Percentiles rank a stretch among this genome's conserved stretches.
phyloP scores from a whole-genome alignment of 768 basidiomycete genomes.

The Exidia glandulosa region DNA sequence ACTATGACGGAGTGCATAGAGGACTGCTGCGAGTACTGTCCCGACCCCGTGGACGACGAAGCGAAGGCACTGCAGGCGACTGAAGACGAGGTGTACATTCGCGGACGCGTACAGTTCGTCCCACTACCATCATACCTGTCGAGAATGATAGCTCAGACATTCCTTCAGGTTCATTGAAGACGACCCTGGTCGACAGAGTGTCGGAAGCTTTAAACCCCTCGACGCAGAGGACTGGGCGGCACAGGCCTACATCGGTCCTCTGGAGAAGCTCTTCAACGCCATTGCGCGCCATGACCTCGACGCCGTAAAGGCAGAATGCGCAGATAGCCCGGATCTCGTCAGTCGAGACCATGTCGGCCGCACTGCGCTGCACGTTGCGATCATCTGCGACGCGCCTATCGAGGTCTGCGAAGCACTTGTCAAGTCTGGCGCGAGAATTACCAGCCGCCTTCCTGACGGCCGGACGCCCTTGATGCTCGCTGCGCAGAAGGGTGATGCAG shows the following conservation, averaged over 20 bases:
- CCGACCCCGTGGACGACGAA: constrained; percentile 43
- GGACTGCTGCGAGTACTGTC: constrained; percentile 55
- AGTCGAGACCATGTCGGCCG: constrained; percentile 53
- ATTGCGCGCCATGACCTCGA: constrained; percentile 36
- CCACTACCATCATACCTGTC: background rate
- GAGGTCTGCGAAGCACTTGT: constrained; percentile 42
- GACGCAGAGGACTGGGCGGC: constrained; percentile 57
- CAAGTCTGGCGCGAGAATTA: constrained; percentile 45
- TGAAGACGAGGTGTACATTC: constrained; percentile 43
- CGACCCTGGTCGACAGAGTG: constrained; percentile 48
- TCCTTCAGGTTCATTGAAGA: constrained; percentile 41
- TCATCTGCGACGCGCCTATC: constrained; percentile 28
- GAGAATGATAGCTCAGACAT: background rate
- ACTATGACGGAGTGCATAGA: constrained; percentile 44
- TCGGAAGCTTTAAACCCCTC: constrained; percentile 57
- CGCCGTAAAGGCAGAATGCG: constrained; percentile 28
- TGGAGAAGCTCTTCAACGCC: constrained; percentile 45
- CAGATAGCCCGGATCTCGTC: constrained; percentile 35
- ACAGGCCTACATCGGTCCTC: constrained; percentile 46
- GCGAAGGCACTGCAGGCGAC: constrained; percentile 40
- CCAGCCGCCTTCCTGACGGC: constrained; percentile 45
- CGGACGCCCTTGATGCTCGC: constrained; percentile 45
- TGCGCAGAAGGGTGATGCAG: constrained; percentile 33
- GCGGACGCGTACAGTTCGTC: constrained; percentile 40
- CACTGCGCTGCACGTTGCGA: constrained; percentile 46